phyloP scores from a whole-genome alignment of 208 protist species.

The Leishmania braziliensis region DNA sequence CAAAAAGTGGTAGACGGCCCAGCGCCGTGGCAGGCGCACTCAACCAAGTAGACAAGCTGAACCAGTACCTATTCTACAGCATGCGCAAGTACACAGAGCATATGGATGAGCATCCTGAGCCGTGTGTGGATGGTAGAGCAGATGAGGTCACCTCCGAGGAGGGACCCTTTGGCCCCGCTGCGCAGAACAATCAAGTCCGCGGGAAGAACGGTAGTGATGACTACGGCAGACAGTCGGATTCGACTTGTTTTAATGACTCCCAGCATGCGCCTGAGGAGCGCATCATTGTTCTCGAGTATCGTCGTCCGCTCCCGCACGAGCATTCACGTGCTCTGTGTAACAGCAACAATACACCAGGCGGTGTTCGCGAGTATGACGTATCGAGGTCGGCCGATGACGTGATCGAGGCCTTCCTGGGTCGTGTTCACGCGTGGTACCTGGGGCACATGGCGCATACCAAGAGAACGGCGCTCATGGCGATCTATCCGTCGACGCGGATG shows the following conservation, averaged over 20 bases:
- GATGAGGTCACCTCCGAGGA: conserved; percentile 25
- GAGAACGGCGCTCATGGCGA: conserved; percentile 37
- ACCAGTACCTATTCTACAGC: conserved; percentile 32
- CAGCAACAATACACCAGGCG: conserved; percentile 6
- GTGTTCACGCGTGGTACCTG: conserved; percentile 61
- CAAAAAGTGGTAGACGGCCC: not conserved
- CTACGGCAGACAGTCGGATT: conserved; percentile 15
- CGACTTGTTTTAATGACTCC: conserved; percentile 13
- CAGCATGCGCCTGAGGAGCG: conserved; percentile 5
- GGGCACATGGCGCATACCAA: conserved; percentile 20
- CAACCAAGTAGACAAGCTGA: conserved; percentile 21
- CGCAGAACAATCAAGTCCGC: not conserved
- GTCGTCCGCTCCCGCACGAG: conserved; percentile 26
- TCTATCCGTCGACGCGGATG: conserved; percentile 38
- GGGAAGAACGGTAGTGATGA: not conserved
- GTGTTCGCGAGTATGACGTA: conserved; percentile 2
- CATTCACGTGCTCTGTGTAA: conserved; percentile 13
- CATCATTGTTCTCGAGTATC: conserved; percentile 39
- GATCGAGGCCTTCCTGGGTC: conserved; percentile 57
- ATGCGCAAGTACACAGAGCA: conserved; percentile 26
- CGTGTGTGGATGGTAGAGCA: conserved; percentile 5
- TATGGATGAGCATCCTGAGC: conserved; percentile 26
- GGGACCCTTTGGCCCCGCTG: conserved; percentile 16
- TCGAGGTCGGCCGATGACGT: conserved; percentile 21
- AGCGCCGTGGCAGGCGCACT: not conserved